phyloP scores from a whole-genome alignment of 2,329 filamentous ascomycete species.

The Sclerotiophoma versabilis region DNA sequence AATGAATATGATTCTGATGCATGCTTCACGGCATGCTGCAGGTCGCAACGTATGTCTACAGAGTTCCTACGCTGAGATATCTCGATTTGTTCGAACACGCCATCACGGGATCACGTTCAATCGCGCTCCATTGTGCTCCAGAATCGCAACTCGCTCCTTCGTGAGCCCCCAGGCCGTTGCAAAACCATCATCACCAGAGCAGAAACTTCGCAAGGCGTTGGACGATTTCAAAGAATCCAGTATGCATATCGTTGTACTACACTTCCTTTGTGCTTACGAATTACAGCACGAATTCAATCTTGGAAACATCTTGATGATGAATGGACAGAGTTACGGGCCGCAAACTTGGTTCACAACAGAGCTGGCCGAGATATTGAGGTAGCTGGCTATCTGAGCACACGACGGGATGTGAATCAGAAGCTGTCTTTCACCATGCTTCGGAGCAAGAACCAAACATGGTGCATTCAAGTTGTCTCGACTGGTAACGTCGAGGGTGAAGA shows the following conservation, averaged over 20 bases:
- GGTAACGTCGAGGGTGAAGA: constrained; percentile 37
- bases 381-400: constrained; percentile 73
- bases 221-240: constrained; percentile 43
- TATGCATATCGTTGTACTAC: constrained; percentile 18
- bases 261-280: neutral
- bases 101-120: constrained; percentile 38
- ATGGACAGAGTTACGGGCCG: constrained; percentile 27
- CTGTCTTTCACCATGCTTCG: constrained; percentile 73
- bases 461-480: constrained; percentile 60
- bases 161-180: constrained; percentile 5
- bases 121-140: constrained; percentile 14
- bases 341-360: constrained; percentile 7
- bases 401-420: constrained; percentile 71
- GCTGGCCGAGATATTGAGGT: constrained; percentile 18
- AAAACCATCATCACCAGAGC: constrained; percentile 19
- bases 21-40: constrained; percentile 25
- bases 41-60: constrained; percentile 28
- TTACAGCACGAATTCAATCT: constrained; percentile 8
- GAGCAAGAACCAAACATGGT: constrained; percentile 53
- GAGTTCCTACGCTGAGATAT: constrained; percentile 46
- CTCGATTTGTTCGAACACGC: constrained; percentile 38
- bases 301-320: constrained; percentile 43
- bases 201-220: constrained; percentile 32
- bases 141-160: constrained; percentile 24
- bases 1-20: constrained; percentile 31